phyloP scores from a whole-genome alignment of 495 filamentous ascomycete genomes.

The Penicillium maclennaniae region DNA sequence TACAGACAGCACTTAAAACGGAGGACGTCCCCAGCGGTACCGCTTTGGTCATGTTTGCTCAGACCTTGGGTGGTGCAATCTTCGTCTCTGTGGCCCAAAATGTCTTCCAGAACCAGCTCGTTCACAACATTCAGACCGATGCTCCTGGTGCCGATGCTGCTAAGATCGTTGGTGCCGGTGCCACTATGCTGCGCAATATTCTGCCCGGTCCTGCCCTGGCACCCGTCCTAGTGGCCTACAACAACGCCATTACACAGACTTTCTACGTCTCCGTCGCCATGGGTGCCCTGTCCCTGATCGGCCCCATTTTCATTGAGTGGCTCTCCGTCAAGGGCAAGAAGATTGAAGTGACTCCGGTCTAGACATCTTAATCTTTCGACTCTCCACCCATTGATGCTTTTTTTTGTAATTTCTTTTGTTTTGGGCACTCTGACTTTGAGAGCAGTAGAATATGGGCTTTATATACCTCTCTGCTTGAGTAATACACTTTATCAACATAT shows the following conservation, averaged over 20 bases:
- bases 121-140: constrained; percentile 49
- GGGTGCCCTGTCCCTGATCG: constrained; percentile 57
- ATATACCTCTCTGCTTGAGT: background rate
- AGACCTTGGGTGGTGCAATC: constrained; percentile 67
- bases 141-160: constrained; percentile 49
- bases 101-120: constrained; percentile 69
- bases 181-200: constrained; percentile 56
- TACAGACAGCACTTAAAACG: constrained; percentile 59
- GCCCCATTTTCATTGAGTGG: constrained; percentile 66
- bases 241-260: constrained; percentile 59
- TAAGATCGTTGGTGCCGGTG: constrained; percentile 56
- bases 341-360: constrained; percentile 55
- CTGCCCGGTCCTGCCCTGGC: constrained; percentile 46
- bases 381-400: constrained; percentile 6
- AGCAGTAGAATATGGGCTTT: constrained; percentile 5
- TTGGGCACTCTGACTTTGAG: background rate
- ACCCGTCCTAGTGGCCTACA: constrained; percentile 64
- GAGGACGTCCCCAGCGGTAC: constrained; percentile 65
- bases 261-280: constrained; percentile 70
- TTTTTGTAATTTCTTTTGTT: constrained; percentile 1
- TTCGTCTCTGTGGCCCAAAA: constrained; percentile 76
- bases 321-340: constrained; percentile 81
- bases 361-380: background rate
- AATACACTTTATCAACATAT: constrained; percentile 1
- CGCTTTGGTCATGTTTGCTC: constrained; percentile 63